Evolutionary conservation across 768 basidiomycete genomes (phyloP).

Genomic region (Boletus vermiculosoides): DNA sequence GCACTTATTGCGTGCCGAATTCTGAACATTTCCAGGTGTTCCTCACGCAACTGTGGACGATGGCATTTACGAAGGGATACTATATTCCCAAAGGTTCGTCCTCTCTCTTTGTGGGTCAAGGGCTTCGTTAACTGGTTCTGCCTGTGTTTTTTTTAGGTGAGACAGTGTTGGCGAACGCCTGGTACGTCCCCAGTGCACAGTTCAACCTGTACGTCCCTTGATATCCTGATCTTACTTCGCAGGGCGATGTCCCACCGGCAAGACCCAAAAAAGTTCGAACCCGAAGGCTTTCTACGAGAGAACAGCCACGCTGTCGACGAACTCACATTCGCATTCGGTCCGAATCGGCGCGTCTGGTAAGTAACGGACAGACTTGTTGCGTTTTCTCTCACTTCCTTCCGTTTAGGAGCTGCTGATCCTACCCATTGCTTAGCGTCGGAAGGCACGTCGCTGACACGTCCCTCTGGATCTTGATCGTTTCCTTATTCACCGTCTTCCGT

Average conservation of each 20-base stretch:
- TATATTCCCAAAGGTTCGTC: constrained; percentile 50
- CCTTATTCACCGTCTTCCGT: constrained; percentile 19
- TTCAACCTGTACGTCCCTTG: neutral
- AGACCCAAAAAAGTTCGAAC: constrained; percentile 38
- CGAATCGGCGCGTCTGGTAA: constrained; percentile 43
- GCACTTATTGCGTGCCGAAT: neutral
- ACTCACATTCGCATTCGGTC: constrained; percentile 28
- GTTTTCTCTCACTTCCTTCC: neutral
- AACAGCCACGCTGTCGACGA: constrained; percentile 5
- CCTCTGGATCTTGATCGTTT: constrained; percentile 30
- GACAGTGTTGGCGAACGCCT: constrained; percentile 21
- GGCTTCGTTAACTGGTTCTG: neutral
- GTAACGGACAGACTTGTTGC: neutral
- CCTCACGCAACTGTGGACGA: constrained; percentile 37
- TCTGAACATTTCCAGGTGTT: constrained; percentile 18
- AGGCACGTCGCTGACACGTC: constrained; percentile 40
- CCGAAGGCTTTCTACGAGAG: constrained; percentile 33
- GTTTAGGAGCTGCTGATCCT: neutral
- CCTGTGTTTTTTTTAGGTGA: constrained; percentile 10
- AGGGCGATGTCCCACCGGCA: constrained; percentile 39
- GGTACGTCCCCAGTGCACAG: constrained; percentile 7
- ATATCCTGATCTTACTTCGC: neutral
- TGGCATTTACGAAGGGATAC: constrained; percentile 43
- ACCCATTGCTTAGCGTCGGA: constrained; percentile 36
- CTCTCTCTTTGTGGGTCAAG: neutral